Percentiles rank a stretch among this genome's conserved stretches.
Conservation (phyloP, 129 eudicot species). For the Ambrosia trifida region DNA sequence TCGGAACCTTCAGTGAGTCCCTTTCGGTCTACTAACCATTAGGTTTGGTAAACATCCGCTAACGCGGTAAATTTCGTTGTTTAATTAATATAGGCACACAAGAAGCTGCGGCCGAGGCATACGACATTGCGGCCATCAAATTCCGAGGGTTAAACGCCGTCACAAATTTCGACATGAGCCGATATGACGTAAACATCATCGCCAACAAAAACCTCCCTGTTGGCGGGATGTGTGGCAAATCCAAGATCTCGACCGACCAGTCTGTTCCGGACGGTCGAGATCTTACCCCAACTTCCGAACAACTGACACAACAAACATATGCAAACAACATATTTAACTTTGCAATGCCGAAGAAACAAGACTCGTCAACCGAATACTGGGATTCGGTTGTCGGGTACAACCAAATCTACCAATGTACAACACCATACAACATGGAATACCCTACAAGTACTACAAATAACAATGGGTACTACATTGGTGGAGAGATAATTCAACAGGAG, state of each 20-base stretch:
- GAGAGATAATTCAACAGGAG: conserved; percentile 32
- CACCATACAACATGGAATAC: conserved; percentile 46
- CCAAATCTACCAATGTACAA: conserved; percentile 39
- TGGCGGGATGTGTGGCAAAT: conserved; percentile 52
- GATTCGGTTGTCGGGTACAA: conserved; percentile 37
- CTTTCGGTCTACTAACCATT: background rate
- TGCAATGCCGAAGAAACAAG: conserved; percentile 54
- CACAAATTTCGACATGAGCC: conserved; percentile 89
- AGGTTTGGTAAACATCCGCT: background rate
- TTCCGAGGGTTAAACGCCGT: conserved; percentile 86
- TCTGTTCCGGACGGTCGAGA: conserved; percentile 27
- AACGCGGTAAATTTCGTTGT: background rate
- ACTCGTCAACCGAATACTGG: conserved; percentile 47
- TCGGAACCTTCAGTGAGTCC: conserved; percentile 87
- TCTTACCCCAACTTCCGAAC: conserved; percentile 29
- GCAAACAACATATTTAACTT: conserved; percentile 36
- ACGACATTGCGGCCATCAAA: conserved; percentile 89
- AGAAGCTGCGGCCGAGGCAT: conserved; percentile 95
- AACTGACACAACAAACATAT: conserved; percentile 17
- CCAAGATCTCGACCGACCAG: conserved; percentile 49
- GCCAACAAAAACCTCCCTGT: conserved; percentile 73
- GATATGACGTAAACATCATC: conserved; percentile 75
- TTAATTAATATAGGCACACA: conserved; percentile 60
- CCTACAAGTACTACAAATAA: conserved; percentile 21
- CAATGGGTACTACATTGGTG: conserved; percentile 27